Percentiles rank a stretch among this genome's conserved stretches.
phyloP scores from a whole-genome alignment of 139 green algal genomes.

The Closterium sp. region DNA sequence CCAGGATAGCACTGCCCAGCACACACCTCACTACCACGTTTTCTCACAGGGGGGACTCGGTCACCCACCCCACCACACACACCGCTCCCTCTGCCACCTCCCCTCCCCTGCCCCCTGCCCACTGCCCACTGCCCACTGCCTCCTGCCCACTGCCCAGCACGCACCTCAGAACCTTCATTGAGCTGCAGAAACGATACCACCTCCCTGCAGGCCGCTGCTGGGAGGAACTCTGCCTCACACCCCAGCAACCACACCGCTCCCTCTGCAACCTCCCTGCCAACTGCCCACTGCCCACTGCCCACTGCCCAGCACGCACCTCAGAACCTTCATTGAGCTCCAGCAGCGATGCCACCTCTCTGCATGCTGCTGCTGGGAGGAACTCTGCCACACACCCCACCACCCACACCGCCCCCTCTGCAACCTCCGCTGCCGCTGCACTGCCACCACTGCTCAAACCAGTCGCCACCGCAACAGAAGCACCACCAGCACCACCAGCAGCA shows the following conservation, averaged over 20 bases:
- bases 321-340: neutral
- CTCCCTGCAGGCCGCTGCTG: neutral
- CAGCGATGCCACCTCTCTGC: neutral
- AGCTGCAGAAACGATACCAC: neutral
- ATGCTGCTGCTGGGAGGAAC: neutral
- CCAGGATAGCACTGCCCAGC: no score
- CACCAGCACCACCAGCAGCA: neutral
- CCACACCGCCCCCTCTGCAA: neutral
- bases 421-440: neutral
- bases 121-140: no score
- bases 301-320: neutral
- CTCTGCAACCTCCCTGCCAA: no score
- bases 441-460: neutral
- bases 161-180: neutral
- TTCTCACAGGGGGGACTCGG: no score
- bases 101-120: no score
- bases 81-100: no score
- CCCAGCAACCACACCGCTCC: no score
- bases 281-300: no score
- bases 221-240: no score
- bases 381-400: neutral
- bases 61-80: no score
- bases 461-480: neutral
- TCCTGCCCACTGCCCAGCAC: no score
- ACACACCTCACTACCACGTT: no score